Evolutionary conservation across 1,139 yeast species (phyloP).

Genomic region (Geotrichum candidum): DNA sequence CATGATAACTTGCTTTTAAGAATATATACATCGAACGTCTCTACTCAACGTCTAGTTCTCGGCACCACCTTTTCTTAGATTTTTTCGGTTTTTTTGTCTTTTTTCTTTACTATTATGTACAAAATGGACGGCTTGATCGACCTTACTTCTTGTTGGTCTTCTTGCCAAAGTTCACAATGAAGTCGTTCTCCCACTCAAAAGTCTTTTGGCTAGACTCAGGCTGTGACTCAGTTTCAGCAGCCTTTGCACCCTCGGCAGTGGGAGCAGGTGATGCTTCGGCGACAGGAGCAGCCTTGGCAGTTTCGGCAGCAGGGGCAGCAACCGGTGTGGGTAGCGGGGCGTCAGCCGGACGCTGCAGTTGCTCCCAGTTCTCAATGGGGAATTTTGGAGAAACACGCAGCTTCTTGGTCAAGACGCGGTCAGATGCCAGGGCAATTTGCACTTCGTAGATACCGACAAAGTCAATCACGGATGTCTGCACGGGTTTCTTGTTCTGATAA

Average conservation of each 20-base stretch:
- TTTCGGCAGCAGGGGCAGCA: slow-evolving; percentile 6
- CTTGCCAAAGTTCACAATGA: slow-evolving; percentile 22
- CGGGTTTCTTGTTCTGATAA: neutral
- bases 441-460: slow-evolving; percentile 21
- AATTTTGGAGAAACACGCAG: slow-evolving; percentile 16
- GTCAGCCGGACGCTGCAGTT: slow-evolving; percentile 16
- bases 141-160: slow-evolving; percentile 2
- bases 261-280: slow-evolving; percentile 11
- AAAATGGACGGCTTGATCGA: neutral
- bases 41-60: neutral
- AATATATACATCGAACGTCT: neutral
- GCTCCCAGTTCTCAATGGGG: slow-evolving; percentile 11
- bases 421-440: slow-evolving; percentile 18
- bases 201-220: slow-evolving; percentile 10
- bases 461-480: slow-evolving; percentile 18
- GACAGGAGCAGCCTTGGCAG: slow-evolving; percentile 10
- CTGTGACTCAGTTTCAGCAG: slow-evolving; percentile 6
- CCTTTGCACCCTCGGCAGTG: slow-evolving; percentile 9
- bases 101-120: neutral
- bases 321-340: slow-evolving; percentile 18
- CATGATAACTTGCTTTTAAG: neutral
- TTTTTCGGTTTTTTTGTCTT: neutral
- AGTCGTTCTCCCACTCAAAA: slow-evolving; percentile 32
- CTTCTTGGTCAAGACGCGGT: slow-evolving; percentile 15
- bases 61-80: neutral